phyloP scores from a whole-genome alignment of 768 basidiomycete genomes.

The Boletus sensibilis region DNA sequence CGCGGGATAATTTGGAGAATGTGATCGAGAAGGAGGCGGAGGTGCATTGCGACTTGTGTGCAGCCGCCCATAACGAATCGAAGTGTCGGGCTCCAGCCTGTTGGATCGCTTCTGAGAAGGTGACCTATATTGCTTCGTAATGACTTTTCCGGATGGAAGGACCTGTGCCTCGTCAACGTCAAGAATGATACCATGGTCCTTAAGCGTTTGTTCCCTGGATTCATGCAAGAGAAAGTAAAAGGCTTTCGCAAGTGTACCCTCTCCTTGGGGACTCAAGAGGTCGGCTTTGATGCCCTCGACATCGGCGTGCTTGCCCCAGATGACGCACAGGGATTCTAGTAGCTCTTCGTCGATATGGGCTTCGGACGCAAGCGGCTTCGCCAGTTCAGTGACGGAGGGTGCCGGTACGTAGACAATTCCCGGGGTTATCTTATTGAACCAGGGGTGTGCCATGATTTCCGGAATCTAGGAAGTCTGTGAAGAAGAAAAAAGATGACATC shows the following conservation, averaged over 20 bases:
- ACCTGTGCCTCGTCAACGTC: constrained; percentile 27
- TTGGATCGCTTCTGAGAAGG: constrained; percentile 36
- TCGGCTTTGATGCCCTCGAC: constrained; percentile 57
- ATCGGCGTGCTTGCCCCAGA: constrained; percentile 79
- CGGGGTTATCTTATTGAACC: constrained; percentile 58
- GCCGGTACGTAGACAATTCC: constrained; percentile 49
- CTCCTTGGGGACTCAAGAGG: constrained; percentile 65
- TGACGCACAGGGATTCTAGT: constrained; percentile 72
- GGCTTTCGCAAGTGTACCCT: constrained; percentile 77
- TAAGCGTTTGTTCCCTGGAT: constrained; percentile 65
- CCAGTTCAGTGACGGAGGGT: constrained; percentile 66
- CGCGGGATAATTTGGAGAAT: constrained; percentile 25
- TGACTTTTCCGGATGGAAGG: constrained; percentile 25
- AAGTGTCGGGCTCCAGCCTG: constrained; percentile 14
- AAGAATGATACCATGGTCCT: constrained; percentile 51
- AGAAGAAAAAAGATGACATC: background rate
- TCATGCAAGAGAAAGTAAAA: constrained; percentile 83
- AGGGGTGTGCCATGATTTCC: constrained; percentile 84
- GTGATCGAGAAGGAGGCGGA: constrained; percentile 28
- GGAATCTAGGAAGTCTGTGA: constrained; percentile 58
- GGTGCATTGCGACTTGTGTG: constrained; percentile 29
- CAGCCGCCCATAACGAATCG: constrained; percentile 14
- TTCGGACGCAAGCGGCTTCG: constrained; percentile 64
- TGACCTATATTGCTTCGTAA: constrained; percentile 44
- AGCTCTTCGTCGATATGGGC: constrained; percentile 75